phyloP scores from a whole-genome alignment of 495 filamentous ascomycete species.

The Trypethelium eluteriae region DNA sequence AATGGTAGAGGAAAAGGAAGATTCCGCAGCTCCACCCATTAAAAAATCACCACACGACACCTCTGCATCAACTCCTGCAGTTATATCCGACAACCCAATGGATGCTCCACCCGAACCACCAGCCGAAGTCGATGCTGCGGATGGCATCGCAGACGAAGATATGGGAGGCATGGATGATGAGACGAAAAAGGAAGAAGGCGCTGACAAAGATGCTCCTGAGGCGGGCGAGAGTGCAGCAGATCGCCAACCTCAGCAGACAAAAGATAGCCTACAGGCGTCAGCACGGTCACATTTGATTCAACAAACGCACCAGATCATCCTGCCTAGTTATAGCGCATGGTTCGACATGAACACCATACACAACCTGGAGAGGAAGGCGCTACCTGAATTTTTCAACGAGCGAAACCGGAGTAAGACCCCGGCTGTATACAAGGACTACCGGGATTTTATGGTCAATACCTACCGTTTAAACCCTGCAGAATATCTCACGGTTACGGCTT shows the following conservation, averaged over 20 bases:
- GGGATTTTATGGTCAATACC: conserved; percentile 99
- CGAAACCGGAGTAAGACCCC: conserved; percentile 96
- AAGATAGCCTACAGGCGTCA: conserved; percentile 35
- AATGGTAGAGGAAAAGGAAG: conserved; percentile 37
- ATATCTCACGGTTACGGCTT: conserved; percentile 97
- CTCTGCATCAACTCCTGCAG: conserved; percentile 42
- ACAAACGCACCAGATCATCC: conserved; percentile 87
- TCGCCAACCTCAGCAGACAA: conserved; percentile 22
- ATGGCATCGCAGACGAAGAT: conserved; percentile 68
- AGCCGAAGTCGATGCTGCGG: conserved; percentile 54
- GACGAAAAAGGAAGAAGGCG: conserved; percentile 51
- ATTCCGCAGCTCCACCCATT: conserved; percentile 38
- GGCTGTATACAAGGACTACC: conserved; percentile 96
- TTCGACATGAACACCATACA: conserved; percentile 95
- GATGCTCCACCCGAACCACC: conserved; percentile 75
- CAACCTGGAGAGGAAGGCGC: conserved; percentile 77
- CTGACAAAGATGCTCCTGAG: conserved; percentile 36
- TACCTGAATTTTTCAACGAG: conserved; percentile 97
- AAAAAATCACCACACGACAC: conserved; percentile 44
- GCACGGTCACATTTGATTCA: conserved; percentile 84
- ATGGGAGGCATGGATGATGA: conserved; percentile 67
- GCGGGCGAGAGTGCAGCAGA: conserved; percentile 23
- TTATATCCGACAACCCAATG: conserved; percentile 67
- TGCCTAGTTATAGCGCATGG: conserved; percentile 94
- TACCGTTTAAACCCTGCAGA: conserved; percentile 92